Percentiles rank a stretch among this genome's conserved stretches.
Conservation (phyloP, 768 basidiomycete genomes). For the Mycena galopus region DNA sequence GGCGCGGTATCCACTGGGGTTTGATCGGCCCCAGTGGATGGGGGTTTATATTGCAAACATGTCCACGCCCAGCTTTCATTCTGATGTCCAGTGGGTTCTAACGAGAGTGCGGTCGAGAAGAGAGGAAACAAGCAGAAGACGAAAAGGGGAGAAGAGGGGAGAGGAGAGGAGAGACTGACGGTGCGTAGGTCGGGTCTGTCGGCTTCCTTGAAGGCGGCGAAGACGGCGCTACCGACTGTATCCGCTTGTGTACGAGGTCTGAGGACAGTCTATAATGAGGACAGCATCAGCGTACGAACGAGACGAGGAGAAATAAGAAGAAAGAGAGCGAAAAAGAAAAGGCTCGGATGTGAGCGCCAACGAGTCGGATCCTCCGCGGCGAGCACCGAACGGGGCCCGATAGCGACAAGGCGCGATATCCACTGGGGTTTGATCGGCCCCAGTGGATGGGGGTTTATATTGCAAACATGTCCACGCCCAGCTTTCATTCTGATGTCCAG, state of each 20-base stretch:
- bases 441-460: slow-evolving; percentile 64
- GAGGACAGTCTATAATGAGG: too few relatives aligned
- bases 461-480: slow-evolving; percentile 96
- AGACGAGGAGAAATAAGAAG: slow-evolving; percentile 33
- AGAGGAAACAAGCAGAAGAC: too few relatives aligned
- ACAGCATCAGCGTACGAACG: slow-evolving; percentile 46
- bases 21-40: slow-evolving; percentile 69
- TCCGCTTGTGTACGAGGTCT: too few relatives aligned
- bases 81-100: slow-evolving; percentile 90
- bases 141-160: slow-evolving; percentile 35
- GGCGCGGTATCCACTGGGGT: slow-evolving; percentile 67
- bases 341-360: slow-evolving; percentile 72
- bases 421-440: slow-evolving; percentile 72
- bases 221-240: too few relatives aligned
- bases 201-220: too few relatives aligned
- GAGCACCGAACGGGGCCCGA: slow-evolving; percentile 77
- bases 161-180: slow-evolving; percentile 37
- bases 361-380: slow-evolving; percentile 76
- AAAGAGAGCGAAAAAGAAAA: slow-evolving; percentile 27
- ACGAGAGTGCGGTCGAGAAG: slow-evolving; percentile 76
- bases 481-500: slow-evolving; percentile 85
- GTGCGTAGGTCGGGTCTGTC: too few relatives aligned
- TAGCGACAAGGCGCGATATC: slow-evolving; percentile 80
- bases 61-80: slow-evolving; percentile 94
- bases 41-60: slow-evolving; percentile 84